These are phyloP conservation scores for Mortierella sp. DNA, from an alignment of 371 early-diverging fungal genomes.

Conservation along the genomic window DNA sequence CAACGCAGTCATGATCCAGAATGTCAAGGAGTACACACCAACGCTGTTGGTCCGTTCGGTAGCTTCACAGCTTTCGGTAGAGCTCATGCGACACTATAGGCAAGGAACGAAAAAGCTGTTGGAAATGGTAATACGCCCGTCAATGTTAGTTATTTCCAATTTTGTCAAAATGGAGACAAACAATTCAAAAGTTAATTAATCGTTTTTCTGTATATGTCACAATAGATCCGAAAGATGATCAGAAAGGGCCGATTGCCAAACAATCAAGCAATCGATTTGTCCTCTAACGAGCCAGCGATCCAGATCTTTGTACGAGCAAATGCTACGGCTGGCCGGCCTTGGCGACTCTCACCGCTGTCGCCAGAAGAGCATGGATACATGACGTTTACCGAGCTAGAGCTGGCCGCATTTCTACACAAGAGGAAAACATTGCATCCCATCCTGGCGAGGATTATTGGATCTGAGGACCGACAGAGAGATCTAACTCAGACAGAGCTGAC, in stretches of 20 bases:
- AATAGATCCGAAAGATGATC: constrained; percentile 10
- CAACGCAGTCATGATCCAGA: too few relatives aligned
- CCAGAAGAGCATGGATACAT: constrained; percentile 14
- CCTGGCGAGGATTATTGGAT: constrained; percentile 12
- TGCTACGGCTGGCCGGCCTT: neutral
- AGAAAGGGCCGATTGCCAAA: neutral
- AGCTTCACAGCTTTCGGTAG: too few relatives aligned
- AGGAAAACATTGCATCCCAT: constrained; percentile 2
- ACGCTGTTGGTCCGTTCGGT: too few relatives aligned
- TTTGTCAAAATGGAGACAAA: too few relatives aligned
- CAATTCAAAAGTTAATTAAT: neutral
- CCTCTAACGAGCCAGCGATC: constrained; percentile 11
- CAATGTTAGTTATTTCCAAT: too few relatives aligned
- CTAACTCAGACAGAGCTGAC: too few relatives aligned
- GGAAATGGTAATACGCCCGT: too few relatives aligned
- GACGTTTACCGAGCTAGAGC: constrained; percentile 15
- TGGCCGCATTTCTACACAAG: constrained; percentile 18
- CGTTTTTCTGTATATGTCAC: neutral
- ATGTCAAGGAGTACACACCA: too few relatives aligned
- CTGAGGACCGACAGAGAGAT: constrained; percentile 2
- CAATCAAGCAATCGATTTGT: constrained; percentile 2
- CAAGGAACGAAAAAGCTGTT: too few relatives aligned
- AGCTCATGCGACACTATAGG: too few relatives aligned
- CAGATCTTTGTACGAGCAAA: constrained; percentile 15
- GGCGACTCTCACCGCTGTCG: constrained; percentile 19